Evolutionary conservation across 768 basidiomycete species (phyloP).

Genomic region (Bullera alba): DNA sequence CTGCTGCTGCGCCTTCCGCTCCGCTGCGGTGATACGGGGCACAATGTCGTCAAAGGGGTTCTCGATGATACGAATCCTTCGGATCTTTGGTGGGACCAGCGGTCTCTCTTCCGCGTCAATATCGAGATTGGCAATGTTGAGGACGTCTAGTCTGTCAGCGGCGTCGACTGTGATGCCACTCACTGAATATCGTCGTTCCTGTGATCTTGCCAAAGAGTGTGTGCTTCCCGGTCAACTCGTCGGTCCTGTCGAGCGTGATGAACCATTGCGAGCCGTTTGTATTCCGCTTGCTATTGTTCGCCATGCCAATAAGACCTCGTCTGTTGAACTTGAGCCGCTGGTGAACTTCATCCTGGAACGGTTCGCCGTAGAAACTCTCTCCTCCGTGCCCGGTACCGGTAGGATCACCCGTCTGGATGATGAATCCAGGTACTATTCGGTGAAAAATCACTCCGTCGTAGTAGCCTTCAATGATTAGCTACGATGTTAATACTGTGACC

Average conservation of each 20-base stretch:
- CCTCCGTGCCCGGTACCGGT: slow-evolving; percentile 87
- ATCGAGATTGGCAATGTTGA: slow-evolving; percentile 82
- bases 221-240: slow-evolving; percentile 88
- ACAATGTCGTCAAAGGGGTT: slow-evolving; percentile 94
- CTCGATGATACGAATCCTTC: slow-evolving; percentile 71
- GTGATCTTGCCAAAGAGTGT: slow-evolving; percentile 77
- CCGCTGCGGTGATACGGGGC: slow-evolving; percentile 90
- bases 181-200: slow-evolving; percentile 44
- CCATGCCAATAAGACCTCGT: slow-evolving; percentile 89
- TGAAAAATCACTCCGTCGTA: slow-evolving; percentile 95
- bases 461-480: slow-evolving; percentile 58
- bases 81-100: slow-evolving; percentile 81
- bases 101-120: slow-evolving; percentile 41
- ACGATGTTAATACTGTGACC: slow-evolving; percentile 40
- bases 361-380: slow-evolving; percentile 92
- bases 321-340: slow-evolving; percentile 76
- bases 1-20: slow-evolving; percentile 73
- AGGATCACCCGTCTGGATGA: slow-evolving; percentile 90
- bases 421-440: slow-evolving; percentile 82
- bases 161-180: not conserved
- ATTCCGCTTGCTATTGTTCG: slow-evolving; percentile 77
- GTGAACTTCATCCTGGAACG: slow-evolving; percentile 90
- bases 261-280: slow-evolving; percentile 94
- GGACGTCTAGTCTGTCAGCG: slow-evolving; percentile 57
- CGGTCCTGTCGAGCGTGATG: slow-evolving; percentile 85